These are phyloP conservation scores for Fomitopsis schrenkii DNA, from an alignment of 1,284 basidiomycete genomes.

Conservation along the genomic window DNA sequence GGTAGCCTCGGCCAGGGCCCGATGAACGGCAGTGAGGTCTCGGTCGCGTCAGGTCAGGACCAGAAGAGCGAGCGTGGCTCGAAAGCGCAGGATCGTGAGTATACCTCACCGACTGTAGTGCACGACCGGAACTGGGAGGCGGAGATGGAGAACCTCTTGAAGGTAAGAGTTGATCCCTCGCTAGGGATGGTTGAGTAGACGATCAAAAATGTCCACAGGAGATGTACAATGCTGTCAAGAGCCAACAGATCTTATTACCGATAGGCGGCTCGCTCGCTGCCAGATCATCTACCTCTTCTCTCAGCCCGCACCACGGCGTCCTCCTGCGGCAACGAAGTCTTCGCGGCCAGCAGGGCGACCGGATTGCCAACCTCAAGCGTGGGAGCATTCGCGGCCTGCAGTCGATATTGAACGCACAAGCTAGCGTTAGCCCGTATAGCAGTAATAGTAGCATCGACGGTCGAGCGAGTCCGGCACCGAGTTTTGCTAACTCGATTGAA, in stretches of 20 bases:
- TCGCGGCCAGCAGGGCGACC: constrained; percentile 55
- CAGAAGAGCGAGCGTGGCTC: constrained; percentile 3
- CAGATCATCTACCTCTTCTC: constrained; percentile 49
- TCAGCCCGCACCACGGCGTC: constrained; percentile 40
- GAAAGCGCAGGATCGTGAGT: constrained; percentile 2
- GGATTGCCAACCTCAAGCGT: constrained; percentile 77
- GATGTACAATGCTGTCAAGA: constrained; percentile 90
- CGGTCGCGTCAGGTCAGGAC: constrained; percentile 24
- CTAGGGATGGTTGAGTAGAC: background rate
- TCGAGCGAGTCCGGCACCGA: constrained; percentile 84
- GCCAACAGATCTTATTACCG: constrained; percentile 88
- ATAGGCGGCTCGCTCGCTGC: constrained; percentile 38
- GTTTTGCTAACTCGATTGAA: constrained; percentile 83
- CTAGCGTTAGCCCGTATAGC: constrained; percentile 67
- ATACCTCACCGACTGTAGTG: constrained; percentile 30
- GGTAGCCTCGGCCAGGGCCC: constrained; percentile 18
- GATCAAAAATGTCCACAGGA: constrained; percentile 50
- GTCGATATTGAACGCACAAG: constrained; percentile 63
- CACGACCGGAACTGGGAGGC: constrained; percentile 74
- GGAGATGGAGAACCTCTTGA: constrained; percentile 83
- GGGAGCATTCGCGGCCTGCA: constrained; percentile 87
- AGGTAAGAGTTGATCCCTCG: constrained; percentile 43
- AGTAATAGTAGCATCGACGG: constrained; percentile 82
- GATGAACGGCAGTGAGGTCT: constrained; percentile 44
- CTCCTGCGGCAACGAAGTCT: constrained; percentile 66